Conservation (phyloP, 805 yeast species). For the Myxozyma geophila region DNA sequence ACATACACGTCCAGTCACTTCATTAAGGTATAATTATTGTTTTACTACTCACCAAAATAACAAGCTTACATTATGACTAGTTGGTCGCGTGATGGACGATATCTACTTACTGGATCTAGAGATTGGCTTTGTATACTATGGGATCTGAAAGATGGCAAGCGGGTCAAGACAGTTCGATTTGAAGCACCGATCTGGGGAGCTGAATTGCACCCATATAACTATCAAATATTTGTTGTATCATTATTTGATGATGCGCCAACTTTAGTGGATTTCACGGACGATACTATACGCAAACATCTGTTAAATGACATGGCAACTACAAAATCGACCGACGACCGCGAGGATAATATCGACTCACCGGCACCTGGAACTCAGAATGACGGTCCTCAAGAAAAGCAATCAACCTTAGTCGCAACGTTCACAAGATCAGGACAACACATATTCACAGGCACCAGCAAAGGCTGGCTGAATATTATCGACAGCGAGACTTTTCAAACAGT, state of each 20-base stretch:
- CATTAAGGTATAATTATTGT: slow-evolving; percentile 43
- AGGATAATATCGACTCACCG: slow-evolving; percentile 37
- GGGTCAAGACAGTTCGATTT: slow-evolving; percentile 55
- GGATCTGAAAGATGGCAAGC: slow-evolving; percentile 61
- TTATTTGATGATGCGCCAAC: slow-evolving; percentile 66
- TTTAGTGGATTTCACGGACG: slow-evolving; percentile 50
- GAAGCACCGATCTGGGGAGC: slow-evolving; percentile 79
- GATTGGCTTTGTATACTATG: slow-evolving; percentile 84
- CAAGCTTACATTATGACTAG: slow-evolving; percentile 36
- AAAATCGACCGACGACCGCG: slow-evolving; percentile 11
- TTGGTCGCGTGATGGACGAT: slow-evolving; percentile 79
- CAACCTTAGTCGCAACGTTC: slow-evolving; percentile 58
- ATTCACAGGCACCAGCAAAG: slow-evolving; percentile 79
- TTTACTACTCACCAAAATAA: background rate
- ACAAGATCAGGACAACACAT: slow-evolving; percentile 60
- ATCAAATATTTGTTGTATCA: slow-evolving; percentile 60
- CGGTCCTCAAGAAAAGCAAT: slow-evolving; percentile 40
- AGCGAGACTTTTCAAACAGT: slow-evolving; percentile 45
- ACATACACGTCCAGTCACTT: slow-evolving; percentile 74
- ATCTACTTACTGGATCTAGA: slow-evolving; percentile 68
- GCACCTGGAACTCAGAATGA: slow-evolving; percentile 22
- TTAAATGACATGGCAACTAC: slow-evolving; percentile 6
- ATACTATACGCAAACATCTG: slow-evolving; percentile 24
- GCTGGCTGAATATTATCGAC: slow-evolving; percentile 62
- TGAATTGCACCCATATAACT: slow-evolving; percentile 48